Evolutionary conservation across 1,284 basidiomycete genomes (phyloP), one percentile per base, ranked within the genome.

Genomic region (Tremellales sp.): DNA sequence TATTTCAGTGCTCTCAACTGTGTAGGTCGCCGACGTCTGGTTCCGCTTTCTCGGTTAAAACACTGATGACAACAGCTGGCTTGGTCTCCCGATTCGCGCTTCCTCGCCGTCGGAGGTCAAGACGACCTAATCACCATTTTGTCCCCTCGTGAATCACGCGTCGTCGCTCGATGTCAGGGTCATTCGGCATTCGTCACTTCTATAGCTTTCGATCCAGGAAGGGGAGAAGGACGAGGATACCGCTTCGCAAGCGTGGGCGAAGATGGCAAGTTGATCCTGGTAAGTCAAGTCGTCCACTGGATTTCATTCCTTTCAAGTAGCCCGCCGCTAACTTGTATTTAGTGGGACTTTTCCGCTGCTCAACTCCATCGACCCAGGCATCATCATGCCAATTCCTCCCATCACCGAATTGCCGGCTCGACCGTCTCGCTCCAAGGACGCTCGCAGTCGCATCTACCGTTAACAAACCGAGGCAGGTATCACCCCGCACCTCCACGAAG

Each of bases 81-180:
- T 0, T 97, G 93, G 92, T 93, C 90, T 8, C 91, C 92, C 1
- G 93, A 97, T 70, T 89, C 89, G 19, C 83, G 90, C 36, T 93
- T 96, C 64, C 84, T 97, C 27, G 75, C 96, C 48, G 89, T 89
- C 0, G 87, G 86, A n/a, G 86, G 87, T 0, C 84, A 97, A 77
- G 94, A 98, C 67, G 94, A 98, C 65, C 79, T 98, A 11, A 78
- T 97, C 43, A 94, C 92, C 1, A 87, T 96, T 53, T 89, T 89
- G 67, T 90, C 91, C 0, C 88, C 89, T 0, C 86, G 85, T 79
- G 92, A 96, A 66, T 85, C 88, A 63, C 82, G 90, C 8, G 84
- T 97, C 12, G 83, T 98, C n/a, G 94, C 94, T 3, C 81, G 93
- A 43, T 97, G 93, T 75, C 92, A 97, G 73, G 96, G 94, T 0